Evolutionary conservation across 1,284 basidiomycete genomes (phyloP).

Genomic region (Ustilago vetiveriae): DNA sequence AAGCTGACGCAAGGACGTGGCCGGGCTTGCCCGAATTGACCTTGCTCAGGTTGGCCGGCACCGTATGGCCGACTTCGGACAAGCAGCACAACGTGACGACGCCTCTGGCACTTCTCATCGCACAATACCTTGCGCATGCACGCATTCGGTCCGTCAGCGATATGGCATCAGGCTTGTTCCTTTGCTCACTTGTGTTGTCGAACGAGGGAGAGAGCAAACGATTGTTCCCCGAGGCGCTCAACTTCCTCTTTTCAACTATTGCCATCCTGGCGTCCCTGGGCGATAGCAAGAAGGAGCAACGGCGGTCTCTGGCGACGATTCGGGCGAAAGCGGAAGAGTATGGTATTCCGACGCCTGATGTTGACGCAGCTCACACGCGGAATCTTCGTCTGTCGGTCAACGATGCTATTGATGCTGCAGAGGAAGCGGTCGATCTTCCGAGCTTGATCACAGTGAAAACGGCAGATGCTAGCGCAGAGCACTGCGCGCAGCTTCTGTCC

Average conservation of each 20-base stretch:
- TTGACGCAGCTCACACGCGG: slow-evolving; percentile 46
- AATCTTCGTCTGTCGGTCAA: slow-evolving; percentile 20
- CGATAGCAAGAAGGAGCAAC: slow-evolving; percentile 21
- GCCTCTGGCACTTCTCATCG: slow-evolving; percentile 86
- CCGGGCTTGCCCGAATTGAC: slow-evolving; percentile 84
- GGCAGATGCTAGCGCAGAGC: background rate
- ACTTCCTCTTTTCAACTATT: slow-evolving; percentile 79
- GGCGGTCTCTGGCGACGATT: slow-evolving; percentile 43
- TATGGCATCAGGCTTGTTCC: slow-evolving; percentile 84
- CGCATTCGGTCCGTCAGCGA: slow-evolving; percentile 81
- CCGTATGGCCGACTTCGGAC: slow-evolving; percentile 93
- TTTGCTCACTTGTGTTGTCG: slow-evolving; percentile 78
- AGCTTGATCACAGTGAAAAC: slow-evolving; percentile 18
- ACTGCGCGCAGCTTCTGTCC: slow-evolving; percentile 27
- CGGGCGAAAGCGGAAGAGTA: slow-evolving; percentile 45
- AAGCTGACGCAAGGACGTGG: slow-evolving; percentile 80
- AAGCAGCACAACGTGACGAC: slow-evolving; percentile 88
- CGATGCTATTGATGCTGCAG: slow-evolving; percentile 10
- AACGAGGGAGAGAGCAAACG: slow-evolving; percentile 87
- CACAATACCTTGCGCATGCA: slow-evolving; percentile 86
- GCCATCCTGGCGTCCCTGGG: slow-evolving; percentile 75
- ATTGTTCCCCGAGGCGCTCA: slow-evolving; percentile 87
- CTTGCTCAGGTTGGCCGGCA: slow-evolving; percentile 81
- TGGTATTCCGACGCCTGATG: slow-evolving; percentile 62
- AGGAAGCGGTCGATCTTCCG: slow-evolving; percentile 27